These are phyloP conservation scores for Linderniella brevidens DNA, from an alignment of 257 asterid species.

Conservation along the genomic window DNA sequence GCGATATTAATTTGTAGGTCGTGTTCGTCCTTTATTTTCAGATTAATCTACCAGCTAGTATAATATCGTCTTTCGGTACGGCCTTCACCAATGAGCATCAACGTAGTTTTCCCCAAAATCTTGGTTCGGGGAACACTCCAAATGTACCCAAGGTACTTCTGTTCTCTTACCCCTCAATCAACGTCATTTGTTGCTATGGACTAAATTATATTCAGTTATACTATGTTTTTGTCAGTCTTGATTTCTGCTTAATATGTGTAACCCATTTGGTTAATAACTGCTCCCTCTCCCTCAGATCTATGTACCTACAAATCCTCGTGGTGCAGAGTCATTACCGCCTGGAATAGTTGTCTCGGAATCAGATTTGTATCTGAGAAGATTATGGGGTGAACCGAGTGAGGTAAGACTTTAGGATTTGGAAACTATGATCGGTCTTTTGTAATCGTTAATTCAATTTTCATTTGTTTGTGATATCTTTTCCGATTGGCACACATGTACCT, in stretches of 20 bases:
- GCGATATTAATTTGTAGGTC: too few relatives aligned
- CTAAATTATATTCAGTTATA: conserved; percentile 1
- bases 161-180: conserved; percentile 1
- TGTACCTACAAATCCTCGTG: conserved; percentile 95
- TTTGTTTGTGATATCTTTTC: not conserved
- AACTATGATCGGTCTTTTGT: conserved; percentile 1
- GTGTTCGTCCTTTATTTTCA: conserved; percentile 16
- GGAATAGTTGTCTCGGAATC: conserved; percentile 89
- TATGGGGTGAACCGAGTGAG: conserved; percentile 99
- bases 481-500: not conserved
- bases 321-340: conserved; percentile 97
- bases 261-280: not conserved
- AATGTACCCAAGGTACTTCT: conserved; percentile 60
- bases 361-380: conserved; percentile 77
- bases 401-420: conserved; percentile 21
- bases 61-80: conserved; percentile 49
- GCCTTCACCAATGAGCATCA: conserved; percentile 33
- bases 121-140: conserved; percentile 86
- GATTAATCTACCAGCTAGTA: conserved; percentile 72
- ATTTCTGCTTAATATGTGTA: conserved; percentile 1
- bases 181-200: not conserved
- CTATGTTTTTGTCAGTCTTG: conserved; percentile 5
- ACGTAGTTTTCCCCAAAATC: conserved; percentile 86
- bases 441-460: not conserved
- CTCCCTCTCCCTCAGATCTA: conserved; percentile 30